A percentile compares a stretch with the other conserved stretches of the same genome.
Evolutionary conservation across 208 protist species (phyloP).

Genomic region (Leishmania martiniquensis): DNA sequence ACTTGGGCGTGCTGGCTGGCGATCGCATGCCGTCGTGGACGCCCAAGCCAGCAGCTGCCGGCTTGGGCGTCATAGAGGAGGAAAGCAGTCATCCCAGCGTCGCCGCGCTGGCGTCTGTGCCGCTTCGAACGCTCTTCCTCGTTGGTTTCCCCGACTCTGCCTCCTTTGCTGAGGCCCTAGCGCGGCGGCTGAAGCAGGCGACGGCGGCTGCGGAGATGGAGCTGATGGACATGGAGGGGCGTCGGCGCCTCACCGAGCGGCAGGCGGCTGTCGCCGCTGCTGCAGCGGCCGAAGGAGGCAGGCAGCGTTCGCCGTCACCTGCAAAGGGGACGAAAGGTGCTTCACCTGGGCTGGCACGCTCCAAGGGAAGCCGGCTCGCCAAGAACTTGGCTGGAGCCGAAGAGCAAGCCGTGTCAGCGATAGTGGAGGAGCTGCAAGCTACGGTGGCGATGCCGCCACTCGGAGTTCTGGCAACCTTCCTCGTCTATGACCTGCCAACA

Average conservation of each 20-base stretch:
- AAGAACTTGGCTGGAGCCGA: conserved; percentile 17
- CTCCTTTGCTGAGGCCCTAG: conserved; percentile 55
- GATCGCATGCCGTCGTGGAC: conserved; percentile 27
- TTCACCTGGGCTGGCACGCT: conserved; percentile 8
- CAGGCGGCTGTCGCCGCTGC: conserved; percentile 6
- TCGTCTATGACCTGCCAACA: conserved; percentile 68
- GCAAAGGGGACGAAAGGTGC: conserved; percentile 17
- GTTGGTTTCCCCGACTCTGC: conserved; percentile 74
- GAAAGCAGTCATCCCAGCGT: background rate
- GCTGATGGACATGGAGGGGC: conserved; percentile 35
- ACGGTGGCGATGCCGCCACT: conserved; percentile 64
- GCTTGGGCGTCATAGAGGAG: background rate
- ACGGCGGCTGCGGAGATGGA: conserved; percentile 56
- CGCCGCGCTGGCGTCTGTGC: background rate
- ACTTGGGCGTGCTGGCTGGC: conserved; percentile 42
- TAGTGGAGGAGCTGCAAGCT: conserved; percentile 21
- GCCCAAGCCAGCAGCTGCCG: background rate
- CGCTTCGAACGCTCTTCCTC: conserved; percentile 48
- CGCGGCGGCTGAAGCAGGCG: conserved; percentile 43
- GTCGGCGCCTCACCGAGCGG: conserved; percentile 32
- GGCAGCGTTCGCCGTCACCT: conserved; percentile 14
- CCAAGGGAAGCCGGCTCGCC: conserved; percentile 13
- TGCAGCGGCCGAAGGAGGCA: conserved; percentile 10
- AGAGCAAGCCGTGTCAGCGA: conserved; percentile 11
- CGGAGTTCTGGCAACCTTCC: conserved; percentile 63